A percentile compares a stretch with the other conserved stretches of the same genome.
Conservation (phyloP, 306 rosid species). For the Cicer cuneatum region DNA sequence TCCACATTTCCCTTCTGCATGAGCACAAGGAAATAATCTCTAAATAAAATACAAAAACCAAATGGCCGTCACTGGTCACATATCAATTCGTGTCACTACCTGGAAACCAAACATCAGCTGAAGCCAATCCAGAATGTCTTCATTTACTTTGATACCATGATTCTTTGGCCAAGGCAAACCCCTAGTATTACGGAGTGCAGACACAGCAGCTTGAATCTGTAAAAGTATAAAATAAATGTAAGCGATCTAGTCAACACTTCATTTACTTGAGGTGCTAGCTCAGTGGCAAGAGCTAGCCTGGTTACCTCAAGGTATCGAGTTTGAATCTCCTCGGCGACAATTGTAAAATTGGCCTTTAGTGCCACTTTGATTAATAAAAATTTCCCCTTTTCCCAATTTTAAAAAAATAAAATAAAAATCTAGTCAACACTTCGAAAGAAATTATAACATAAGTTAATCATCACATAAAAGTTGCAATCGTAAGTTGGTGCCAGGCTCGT, state of each 20-base stretch:
- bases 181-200: slow-evolving; percentile 83
- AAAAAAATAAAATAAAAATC: neutral
- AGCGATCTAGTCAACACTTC: slow-evolving; percentile 19
- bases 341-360: no score
- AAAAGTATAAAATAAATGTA: neutral
- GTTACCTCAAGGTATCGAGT: no score
- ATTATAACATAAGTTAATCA: slow-evolving; percentile 30
- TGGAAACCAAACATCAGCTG: slow-evolving; percentile 93
- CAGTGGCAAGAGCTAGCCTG: no score
- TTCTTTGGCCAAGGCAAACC: slow-evolving; percentile 88
- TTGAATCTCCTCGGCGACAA: no score
- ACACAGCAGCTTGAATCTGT: slow-evolving; percentile 79
- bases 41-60: slow-evolving; percentile 36
- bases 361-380: no score
- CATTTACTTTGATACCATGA: slow-evolving; percentile 62
- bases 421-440: slow-evolving; percentile 8
- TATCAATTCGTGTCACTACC: slow-evolving; percentile 55
- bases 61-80: slow-evolving; percentile 13
- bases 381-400: no score
- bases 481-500: neutral
- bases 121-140: slow-evolving; percentile 97
- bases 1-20: slow-evolving; percentile 83
- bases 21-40: slow-evolving; percentile 39
- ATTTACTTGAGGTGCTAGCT: no score
- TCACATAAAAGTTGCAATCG: slow-evolving; percentile 19